Base-by-base conservation (phyloP, 257 asterid species). In the Ehretia macrophylla region DNA sequence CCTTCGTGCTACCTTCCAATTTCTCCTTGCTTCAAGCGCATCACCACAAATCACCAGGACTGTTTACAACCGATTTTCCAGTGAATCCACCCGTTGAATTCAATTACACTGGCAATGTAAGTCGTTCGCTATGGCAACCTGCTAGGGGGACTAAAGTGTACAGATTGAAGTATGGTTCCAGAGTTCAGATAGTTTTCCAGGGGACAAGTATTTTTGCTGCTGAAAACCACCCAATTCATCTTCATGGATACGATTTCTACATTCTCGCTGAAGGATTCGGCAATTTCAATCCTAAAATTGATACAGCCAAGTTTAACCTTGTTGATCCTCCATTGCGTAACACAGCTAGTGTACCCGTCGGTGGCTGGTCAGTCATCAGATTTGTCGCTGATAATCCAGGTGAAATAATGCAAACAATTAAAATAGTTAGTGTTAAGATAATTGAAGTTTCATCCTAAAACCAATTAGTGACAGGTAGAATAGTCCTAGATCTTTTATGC, bases 361-460 rank as follows among this genome's bases (percentile, higher is more conserved):
- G 76, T 12, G 98, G 98, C 14, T 91, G 98, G 96, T 42, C 97
- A 0, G 96, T 85, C 44, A 88, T 91, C 73, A 70, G 98, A 80
- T 91, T 91, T 13, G 87, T 88, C 1, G 95, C 98, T 0, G 96
- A 91, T 56, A 91, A 91, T 78, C 98, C 98, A 74, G 98, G 97
- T 90, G 16, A 27, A n/a, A n/a, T n/a, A n/a, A 19, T 27, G n/a
- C 18, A 17, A 14, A 10, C n/a, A 1, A 17, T 8, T 56, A 18
- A 8, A 13, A 49, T 21, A n/a, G 2, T 8, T 4, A 37, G 14
- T 14, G 11, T 17, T 60, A 21, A n/a, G n/a, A n/a, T n/a, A n/a
- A n/a, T n/a, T n/a, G n/a, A n/a, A n/a, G n/a, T n/a, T n/a, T n/a
- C n/a, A n/a, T n/a, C n/a, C n/a, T n/a, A n/a, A n/a, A n/a, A n/a